These are phyloP conservation scores for Paramecium pentaurelia DNA, from an alignment of 73 alveolate species.

Conservation along the genomic window DNA sequence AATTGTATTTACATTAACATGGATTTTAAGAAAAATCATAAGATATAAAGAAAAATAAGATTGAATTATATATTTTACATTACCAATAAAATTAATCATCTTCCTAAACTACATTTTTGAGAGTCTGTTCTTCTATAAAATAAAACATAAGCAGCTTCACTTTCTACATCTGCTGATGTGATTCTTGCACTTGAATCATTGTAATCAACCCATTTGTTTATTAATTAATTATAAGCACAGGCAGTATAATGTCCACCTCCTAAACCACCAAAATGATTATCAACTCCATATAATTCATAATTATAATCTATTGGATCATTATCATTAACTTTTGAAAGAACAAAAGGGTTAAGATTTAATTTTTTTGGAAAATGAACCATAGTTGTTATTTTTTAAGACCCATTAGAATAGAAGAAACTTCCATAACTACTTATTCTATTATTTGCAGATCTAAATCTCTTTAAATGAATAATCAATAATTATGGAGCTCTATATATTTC, in stretches of 20 bases:
- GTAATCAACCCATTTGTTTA: constrained; percentile 69
- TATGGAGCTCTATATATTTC: constrained; percentile 86
- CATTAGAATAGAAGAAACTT: background rate
- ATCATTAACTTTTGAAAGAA: constrained; percentile 48
- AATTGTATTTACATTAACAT: background rate
- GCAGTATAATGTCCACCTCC: constrained; percentile 97
- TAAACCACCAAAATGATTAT: constrained; percentile 93
- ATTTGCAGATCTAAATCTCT: constrained; percentile 77
- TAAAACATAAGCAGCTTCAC: constrained; percentile 79
- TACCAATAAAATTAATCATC: background rate
- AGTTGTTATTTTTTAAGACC: constrained; percentile 64
- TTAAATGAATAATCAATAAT: constrained; percentile 72
- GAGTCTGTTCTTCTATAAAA: constrained; percentile 82
- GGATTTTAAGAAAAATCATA: background rate
- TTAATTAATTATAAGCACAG: constrained; percentile 69
- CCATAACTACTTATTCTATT: constrained; percentile 58
- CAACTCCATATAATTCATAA: constrained; percentile 84
- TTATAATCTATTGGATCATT: constrained; percentile 55
- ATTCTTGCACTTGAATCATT: constrained; percentile 74
- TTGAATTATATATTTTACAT: background rate
- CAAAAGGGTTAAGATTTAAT: constrained; percentile 63
- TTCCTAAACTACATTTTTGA: background rate
- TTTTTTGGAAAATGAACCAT: constrained; percentile 72
- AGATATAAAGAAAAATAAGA: constrained; percentile 5
- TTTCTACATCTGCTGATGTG: constrained; percentile 53